Base-by-base conservation (phyloP, 495 filamentous ascomycete species). In the Penicillium odoratum region DNA sequence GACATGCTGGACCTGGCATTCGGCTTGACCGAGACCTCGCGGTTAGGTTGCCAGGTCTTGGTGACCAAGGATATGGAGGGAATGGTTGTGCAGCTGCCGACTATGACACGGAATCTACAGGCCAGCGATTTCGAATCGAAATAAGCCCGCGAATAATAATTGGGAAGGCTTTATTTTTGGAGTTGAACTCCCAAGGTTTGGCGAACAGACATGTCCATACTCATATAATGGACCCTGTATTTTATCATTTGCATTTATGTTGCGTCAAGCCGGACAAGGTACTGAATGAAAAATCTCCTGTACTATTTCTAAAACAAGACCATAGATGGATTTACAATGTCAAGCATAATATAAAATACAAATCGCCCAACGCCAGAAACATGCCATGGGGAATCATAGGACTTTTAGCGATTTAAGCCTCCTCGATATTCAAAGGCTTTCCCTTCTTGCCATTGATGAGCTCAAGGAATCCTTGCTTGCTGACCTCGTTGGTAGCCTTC, bases 1-100 rank as follows among this genome's bases (percentile, higher is more conserved):
- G 94, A 98, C 74, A 98, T 98, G 94, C 78, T 98, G 64, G 94
- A 98, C 70, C 71, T 98, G 57, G 94, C 94, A 0, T 98, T 98
- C 71, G 94, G 94, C 0, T 67, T 98, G 63, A 97, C 93, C 7
- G 94, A 98, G 78, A 98, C 95, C 47, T 96, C 91, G 45, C 83
- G 94, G n/a, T 73, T 98, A 47, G 94, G 94, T 7, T 98, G 94
- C 74, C 94, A 98, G 78, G 89, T 98, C 30, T 70, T 85, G 63
- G 97, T 98, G 93, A 87, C 70, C 21, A 91, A 90, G 72, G 90
- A 93, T 60, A 75, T 98, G 53, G 90, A 98, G 68, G 94, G 94
- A 0, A 47, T 98, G 62, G 78, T 83, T 54, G 92, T 98, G 25
- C 87, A 83, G 64, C 73, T 98, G 61, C 94, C 94, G 11, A 81